Evolutionary conservation across 805 yeast genomes (phyloP).

Genomic region (Candida easanensis): DNA sequence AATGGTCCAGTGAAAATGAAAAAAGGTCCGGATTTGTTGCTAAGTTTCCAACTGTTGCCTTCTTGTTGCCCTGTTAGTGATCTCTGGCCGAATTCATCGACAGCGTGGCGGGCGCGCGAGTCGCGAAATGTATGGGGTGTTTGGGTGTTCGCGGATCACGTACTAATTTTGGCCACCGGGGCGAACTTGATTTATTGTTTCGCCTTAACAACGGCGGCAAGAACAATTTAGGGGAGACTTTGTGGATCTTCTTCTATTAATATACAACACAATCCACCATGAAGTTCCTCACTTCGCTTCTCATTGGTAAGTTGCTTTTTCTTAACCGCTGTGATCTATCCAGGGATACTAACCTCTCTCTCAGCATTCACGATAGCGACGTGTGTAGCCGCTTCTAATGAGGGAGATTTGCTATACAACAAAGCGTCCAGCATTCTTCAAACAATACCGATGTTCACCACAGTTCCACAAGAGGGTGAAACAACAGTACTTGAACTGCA

Average conservation of each 20-base stretch:
- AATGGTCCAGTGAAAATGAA: too few species aligned
- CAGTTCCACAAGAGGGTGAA: neutral
- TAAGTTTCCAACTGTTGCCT: too few species aligned
- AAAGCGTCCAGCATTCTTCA: constrained; percentile 1
- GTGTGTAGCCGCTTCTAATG: neutral
- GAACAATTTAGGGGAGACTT: too few species aligned
- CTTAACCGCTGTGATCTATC: neutral
- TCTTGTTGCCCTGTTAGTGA: neutral
- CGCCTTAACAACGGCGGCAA: too few species aligned
- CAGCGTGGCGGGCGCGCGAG: neutral
- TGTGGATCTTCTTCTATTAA: too few species aligned
- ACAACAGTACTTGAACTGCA: constrained; percentile 18
- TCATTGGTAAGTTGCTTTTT: neutral
- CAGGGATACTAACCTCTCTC: neutral
- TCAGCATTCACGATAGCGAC: neutral
- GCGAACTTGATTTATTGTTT: too few species aligned
- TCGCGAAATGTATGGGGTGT: neutral
- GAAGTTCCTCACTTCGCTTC: neutral
- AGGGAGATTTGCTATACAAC: constrained; percentile 1
- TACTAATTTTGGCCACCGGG: neutral
- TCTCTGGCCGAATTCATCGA: neutral
- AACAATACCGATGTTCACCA: constrained; percentile 5
- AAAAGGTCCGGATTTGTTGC: too few species aligned
- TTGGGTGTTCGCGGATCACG: neutral
- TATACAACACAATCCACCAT: too few species aligned